Evolutionary conservation across 2,329 filamentous ascomycete genomes (phyloP).

Genomic region (Coniochaeta prunicola): DNA sequence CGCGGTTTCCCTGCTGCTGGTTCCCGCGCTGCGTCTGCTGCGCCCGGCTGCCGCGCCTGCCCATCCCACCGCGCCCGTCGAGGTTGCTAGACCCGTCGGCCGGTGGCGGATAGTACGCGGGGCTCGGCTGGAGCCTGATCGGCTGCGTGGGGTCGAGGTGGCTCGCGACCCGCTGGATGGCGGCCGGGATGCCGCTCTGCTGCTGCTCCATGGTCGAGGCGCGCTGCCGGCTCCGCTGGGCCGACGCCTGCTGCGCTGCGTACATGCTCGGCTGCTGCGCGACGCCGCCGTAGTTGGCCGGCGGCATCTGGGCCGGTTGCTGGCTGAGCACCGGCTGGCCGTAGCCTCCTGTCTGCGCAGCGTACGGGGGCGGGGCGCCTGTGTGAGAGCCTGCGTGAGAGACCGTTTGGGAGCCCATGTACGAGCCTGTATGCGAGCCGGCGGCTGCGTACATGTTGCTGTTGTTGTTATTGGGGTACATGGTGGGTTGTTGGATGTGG

Average conservation of each 20-base stretch:
- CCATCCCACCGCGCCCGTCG: constrained; percentile 51
- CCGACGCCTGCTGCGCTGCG: constrained; percentile 63
- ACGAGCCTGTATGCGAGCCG: constrained; percentile 13
- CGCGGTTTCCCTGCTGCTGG: constrained; percentile 39
- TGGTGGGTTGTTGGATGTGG: constrained; percentile 46
- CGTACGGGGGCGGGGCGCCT: constrained; percentile 72
- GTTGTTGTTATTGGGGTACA: constrained; percentile 70
- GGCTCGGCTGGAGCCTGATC: constrained; percentile 88
- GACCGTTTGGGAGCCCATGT: background rate
- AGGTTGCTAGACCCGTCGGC: constrained; percentile 69
- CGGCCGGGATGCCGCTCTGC: constrained; percentile 82
- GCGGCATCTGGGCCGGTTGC: constrained; percentile 56
- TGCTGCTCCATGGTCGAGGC: constrained; percentile 96
- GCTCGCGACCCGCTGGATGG: constrained; percentile 90
- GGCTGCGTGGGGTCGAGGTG: constrained; percentile 92
- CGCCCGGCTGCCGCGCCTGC: constrained; percentile 69
- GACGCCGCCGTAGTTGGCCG: constrained; percentile 53
- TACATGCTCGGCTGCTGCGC: constrained; percentile 50
- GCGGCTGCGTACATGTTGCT: constrained; percentile 68
- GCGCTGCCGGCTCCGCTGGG: constrained; percentile 61
- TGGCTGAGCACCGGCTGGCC: constrained; percentile 67
- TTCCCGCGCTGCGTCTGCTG: constrained; percentile 39
- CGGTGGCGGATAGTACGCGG: constrained; percentile 93
- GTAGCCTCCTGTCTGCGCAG: constrained; percentile 61
- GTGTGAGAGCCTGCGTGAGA: constrained; percentile 23